Evolutionary conservation across 345 rosid genomes (phyloP).

Genomic region (Lepidium sativum): DNA sequence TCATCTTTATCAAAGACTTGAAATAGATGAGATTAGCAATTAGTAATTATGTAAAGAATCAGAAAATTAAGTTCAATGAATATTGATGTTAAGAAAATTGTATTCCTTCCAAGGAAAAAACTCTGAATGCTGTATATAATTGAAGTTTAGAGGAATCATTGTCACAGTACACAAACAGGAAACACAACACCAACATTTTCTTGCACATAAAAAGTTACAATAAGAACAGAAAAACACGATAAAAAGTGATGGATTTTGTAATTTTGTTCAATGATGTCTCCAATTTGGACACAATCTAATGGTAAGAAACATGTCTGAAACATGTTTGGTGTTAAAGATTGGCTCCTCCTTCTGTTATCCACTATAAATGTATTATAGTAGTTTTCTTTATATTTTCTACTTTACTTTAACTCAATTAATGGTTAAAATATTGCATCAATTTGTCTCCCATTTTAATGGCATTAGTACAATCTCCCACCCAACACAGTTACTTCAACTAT

Average conservation of each 20-base stretch:
- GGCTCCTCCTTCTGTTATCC: conserved; percentile 10
- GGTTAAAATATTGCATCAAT: conserved; percentile 15
- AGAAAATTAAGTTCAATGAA: no score
- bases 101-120: no score
- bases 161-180: conserved; percentile 18
- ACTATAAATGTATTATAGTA: conserved; percentile 10
- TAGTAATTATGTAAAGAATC: no score
- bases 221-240: conserved; percentile 16
- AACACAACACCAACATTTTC: conserved; percentile 16
- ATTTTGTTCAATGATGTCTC: conserved; percentile 15
- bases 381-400: conserved; percentile 13
- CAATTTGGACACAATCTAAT: conserved; percentile 22
- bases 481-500: conserved; percentile 26
- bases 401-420: conserved; percentile 16
- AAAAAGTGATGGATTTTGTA: conserved; percentile 14
- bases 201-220: conserved; percentile 17
- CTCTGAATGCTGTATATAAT: no score
- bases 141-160: conserved; percentile 12
- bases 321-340: conserved; percentile 30
- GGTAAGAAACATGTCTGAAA: conserved; percentile 30
- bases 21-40: no score
- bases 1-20: no score
- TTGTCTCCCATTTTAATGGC: conserved; percentile 29
- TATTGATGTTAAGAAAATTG: no score
- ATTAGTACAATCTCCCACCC: conserved; percentile 22